These are phyloP conservation scores for Fabrea salina DNA, from an alignment of 169 alveolate species.

Conservation along the genomic window DNA sequence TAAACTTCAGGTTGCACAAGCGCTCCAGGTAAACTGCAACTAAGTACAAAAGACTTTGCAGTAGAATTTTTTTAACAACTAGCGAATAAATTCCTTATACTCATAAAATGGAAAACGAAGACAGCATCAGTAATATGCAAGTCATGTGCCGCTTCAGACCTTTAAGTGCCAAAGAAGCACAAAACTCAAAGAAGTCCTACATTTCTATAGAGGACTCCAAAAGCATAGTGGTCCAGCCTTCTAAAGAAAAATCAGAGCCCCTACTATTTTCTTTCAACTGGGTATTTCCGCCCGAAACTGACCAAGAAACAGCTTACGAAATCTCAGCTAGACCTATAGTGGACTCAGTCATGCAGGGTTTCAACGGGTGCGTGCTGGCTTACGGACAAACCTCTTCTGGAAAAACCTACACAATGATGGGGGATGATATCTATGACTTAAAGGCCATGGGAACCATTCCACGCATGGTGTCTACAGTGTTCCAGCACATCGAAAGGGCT, in stretches of 20 bases:
- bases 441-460: conserved; percentile 79
- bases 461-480: conserved; percentile 78
- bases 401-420: conserved; percentile 80
- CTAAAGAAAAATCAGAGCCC: not conserved
- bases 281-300: conserved; percentile 62
- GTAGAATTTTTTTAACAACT: too few species aligned
- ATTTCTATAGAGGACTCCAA: not conserved
- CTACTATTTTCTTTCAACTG: conserved; percentile 58
- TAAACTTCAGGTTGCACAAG: too few species aligned
- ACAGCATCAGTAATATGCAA: conserved; percentile 57
- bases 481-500: conserved; percentile 62
- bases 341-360: conserved; percentile 78
- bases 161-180: conserved; percentile 71
- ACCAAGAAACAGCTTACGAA: conserved; percentile 67
- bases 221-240: not conserved
- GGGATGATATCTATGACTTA: conserved; percentile 65
- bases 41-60: too few species aligned
- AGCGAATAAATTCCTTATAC: too few species aligned
- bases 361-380: conserved; percentile 84
- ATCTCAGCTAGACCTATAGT: conserved; percentile 73
- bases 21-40: too few species aligned
- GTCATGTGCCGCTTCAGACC: conserved; percentile 88
- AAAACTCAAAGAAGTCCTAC: not conserved
- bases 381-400: conserved; percentile 91
- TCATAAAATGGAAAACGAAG: too few species aligned